phyloP scores from a whole-genome alignment of 169 alveolate species.

The Eimeria acervulina region DNA sequence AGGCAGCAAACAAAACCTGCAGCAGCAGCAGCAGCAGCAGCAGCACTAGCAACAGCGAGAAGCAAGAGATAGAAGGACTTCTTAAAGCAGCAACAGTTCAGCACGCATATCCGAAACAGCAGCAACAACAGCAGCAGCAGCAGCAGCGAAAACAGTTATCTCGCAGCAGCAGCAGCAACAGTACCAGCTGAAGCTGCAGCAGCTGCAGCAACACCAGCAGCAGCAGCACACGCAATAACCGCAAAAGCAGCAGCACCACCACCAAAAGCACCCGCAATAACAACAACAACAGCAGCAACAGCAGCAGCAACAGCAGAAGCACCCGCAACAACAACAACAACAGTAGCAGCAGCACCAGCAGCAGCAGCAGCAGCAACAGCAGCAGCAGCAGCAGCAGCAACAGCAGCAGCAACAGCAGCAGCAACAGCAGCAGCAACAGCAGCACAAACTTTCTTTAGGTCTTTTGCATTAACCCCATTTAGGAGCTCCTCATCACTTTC shows the following conservation, averaged over 20 bases:
- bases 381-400: constrained; percentile 77
- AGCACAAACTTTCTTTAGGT: neutral
- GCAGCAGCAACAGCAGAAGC: constrained; percentile 35
- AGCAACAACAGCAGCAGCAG: neutral
- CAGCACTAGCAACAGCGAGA: neutral
- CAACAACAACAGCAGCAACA: neutral
- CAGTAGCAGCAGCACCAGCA: constrained; percentile 73
- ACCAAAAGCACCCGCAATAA: too few relatives aligned
- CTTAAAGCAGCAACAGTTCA: neutral
- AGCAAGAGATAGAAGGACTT: neutral
- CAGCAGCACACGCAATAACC: neutral
- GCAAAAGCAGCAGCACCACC: too few relatives aligned
- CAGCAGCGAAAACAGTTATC: neutral
- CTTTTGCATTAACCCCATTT: neutral
- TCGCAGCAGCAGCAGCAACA: neutral
- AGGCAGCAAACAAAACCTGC: constrained; percentile 79
- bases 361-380: constrained; percentile 57
- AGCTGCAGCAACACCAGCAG: neutral
- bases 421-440: neutral
- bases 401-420: constrained; percentile 5
- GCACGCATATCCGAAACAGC: too few relatives aligned
- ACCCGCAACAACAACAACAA: constrained; percentile 72
- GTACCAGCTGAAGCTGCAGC: neutral
- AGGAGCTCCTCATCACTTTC: constrained; percentile 43
- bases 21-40: constrained; percentile 72